Conservation (phyloP, 345 rosid species). For the Syzygium jambos region DNA sequence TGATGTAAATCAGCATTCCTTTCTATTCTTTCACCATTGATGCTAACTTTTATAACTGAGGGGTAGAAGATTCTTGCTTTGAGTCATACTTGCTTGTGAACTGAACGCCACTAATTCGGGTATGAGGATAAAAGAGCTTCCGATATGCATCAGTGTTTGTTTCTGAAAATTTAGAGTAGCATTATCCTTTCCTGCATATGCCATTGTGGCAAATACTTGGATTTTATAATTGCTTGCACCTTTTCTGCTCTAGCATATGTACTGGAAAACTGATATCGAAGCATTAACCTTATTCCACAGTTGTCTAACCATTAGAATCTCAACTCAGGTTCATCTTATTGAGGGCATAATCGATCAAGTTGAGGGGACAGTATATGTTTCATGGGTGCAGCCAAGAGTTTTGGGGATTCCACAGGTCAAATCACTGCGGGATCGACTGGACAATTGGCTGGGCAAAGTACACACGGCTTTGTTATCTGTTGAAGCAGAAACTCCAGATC, state of each 20-base stretch:
- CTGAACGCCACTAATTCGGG: neutral
- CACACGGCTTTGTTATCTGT: conserved; percentile 71
- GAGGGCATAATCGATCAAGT: conserved; percentile 99
- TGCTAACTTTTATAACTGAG: neutral
- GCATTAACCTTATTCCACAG: neutral
- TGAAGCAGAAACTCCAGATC: conserved; percentile 99
- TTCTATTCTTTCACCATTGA: neutral
- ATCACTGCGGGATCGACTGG: conserved; percentile 78
- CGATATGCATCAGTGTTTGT: neutral
- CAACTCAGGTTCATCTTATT: conserved; percentile 82
- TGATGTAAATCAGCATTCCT: neutral
- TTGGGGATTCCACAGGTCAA: conserved; percentile 88
- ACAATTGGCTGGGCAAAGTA: conserved; percentile 82
- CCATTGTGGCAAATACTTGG: neutral
- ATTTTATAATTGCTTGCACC: neutral
- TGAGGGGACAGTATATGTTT: conserved; percentile 76
- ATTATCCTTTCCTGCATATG: neutral
- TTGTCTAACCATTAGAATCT: neutral
- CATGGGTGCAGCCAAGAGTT: conserved; percentile 99
- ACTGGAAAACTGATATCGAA: neutral
- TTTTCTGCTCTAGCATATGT: neutral
- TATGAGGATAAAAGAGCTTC: neutral
- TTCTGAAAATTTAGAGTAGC: neutral
- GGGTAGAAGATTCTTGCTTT: neutral
- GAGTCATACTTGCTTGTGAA: neutral